Conservation (phyloP, 176 grass and related monocot genomes). For the Raddia guianensis region DNA sequence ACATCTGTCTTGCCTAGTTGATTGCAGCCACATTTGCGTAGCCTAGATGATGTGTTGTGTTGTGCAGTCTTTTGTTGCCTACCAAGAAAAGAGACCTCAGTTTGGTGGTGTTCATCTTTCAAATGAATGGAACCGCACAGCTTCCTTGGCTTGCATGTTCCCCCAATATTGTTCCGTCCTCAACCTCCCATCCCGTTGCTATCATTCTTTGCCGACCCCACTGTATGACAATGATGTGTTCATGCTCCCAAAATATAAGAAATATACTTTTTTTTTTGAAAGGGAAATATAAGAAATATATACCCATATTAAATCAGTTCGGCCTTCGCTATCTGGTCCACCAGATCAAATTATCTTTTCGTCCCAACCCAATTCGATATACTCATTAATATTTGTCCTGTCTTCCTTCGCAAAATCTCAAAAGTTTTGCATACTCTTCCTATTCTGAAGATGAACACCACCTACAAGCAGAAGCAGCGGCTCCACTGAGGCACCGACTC, state of each 20-base stretch:
- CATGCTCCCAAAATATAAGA: slow-evolving; percentile 21
- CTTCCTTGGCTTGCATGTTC: slow-evolving; percentile 31
- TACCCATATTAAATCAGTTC: slow-evolving; percentile 23
- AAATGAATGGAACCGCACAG: slow-evolving; percentile 38
- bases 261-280: not conserved
- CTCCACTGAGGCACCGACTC: not conserved
- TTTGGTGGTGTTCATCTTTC: slow-evolving; percentile 44
- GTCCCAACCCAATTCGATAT: slow-evolving; percentile 5
- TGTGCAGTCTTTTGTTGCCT: not conserved
- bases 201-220: slow-evolving; percentile 31
- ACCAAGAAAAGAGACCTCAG: slow-evolving; percentile 9
- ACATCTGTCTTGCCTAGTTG: no score
- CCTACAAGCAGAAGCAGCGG: not conserved
- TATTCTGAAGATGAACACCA: not conserved
- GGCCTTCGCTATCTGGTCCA: slow-evolving; percentile 33
- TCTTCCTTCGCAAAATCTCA: not conserved
- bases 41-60: no score
- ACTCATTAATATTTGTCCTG: slow-evolving; percentile 1
- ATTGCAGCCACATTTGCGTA: no score
- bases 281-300: not conserved
- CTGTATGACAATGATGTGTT: slow-evolving; percentile 25
- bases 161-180: slow-evolving; percentile 30
- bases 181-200: slow-evolving; percentile 29
- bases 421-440: no score
- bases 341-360: slow-evolving; percentile 8